These are phyloP conservation scores for Phytophthora macrochlamydospora DNA, from an alignment of 352 stramenopile genomes.

Conservation along the genomic window DNA sequence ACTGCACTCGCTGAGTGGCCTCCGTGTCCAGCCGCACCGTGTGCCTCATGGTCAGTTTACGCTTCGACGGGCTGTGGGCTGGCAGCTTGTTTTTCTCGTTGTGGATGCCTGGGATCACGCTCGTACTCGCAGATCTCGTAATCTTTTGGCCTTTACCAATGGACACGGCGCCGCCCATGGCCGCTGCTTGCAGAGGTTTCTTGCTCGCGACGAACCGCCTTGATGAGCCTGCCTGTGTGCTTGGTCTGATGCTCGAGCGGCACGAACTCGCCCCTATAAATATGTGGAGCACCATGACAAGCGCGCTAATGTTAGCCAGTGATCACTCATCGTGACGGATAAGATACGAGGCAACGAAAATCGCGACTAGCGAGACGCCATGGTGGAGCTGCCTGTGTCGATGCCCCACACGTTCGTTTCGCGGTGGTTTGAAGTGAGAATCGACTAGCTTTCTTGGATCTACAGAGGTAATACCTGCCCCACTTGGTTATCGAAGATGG, in stretches of 20 bases:
- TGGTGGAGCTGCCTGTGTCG: too few species aligned
- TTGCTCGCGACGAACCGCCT: neutral
- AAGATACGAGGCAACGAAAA: too few species aligned
- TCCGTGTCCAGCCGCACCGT: slow-evolving; percentile 38
- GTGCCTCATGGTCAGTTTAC: slow-evolving; percentile 44
- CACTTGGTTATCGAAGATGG: too few species aligned
- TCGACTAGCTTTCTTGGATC: too few species aligned
- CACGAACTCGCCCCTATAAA: neutral
- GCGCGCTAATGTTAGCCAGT: too few species aligned
- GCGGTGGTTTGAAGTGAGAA: too few species aligned
- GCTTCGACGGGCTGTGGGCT: slow-evolving; percentile 18
- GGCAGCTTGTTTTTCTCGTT: slow-evolving; percentile 6
- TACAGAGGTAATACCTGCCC: too few species aligned
- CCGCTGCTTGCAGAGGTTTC: slow-evolving; percentile 3
- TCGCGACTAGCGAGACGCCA: too few species aligned
- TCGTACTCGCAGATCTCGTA: slow-evolving; percentile 18
- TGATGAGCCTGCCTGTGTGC: neutral
- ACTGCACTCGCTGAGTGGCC: slow-evolving; percentile 32
- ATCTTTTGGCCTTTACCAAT: slow-evolving; percentile 10
- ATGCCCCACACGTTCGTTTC: too few species aligned
- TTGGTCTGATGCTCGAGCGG: neutral
- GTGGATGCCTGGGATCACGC: slow-evolving; percentile 11
- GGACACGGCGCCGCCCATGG: slow-evolving; percentile 36
- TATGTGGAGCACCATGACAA: neutral
- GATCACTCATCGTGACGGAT: too few species aligned